Base-by-base conservation (phyloP, 768 basidiomycete genomes). In the Clitopilus passeckerianus region DNA sequence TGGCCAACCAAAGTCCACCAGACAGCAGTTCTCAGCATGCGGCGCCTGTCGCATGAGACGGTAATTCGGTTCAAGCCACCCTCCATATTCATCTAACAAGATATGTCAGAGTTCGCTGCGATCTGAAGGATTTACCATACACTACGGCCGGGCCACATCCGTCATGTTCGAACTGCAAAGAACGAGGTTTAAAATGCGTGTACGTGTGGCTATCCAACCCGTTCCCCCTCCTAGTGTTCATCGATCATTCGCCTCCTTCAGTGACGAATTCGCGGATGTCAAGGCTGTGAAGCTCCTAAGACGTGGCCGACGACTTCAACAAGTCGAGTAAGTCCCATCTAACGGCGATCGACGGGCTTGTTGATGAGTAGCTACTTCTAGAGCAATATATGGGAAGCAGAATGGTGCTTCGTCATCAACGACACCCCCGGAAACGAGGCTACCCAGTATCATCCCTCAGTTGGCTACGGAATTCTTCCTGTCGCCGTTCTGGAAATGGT, bases 151-250 rank as follows among this genome's bases (percentile, higher is more conserved):
- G 77, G 18, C 71, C 74, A 50, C 72, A 72, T 64, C 77, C 82
- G 1, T 80, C 85, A 8, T 97, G 95, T 72, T 90, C 92, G 7
- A 96, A 96, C 70, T 97, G 95, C 73, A 86, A 79, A 65, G 92
- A 95, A 71, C 88, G 95, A 46, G 87, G 86, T 22, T 82, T 94
- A 35, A 91, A 92, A 81, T 96, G 95, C 90, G 89, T 96, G 93
- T 94, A 78, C 65, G 93, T 84, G 16, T 14, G 22, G 43, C n/a
- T 43, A 41, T 59, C 60, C 41, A 52, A 20, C 37, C 6, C 54
- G 53, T 24, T 50, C n/a, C 35, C 58, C 20, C 41, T 61, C 44
- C n/a, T 34, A 27, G 53, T 24, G 41, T 44, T 57, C 58, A 55
- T 54, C 20, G 55, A 41, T 61, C 59, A 41, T n/a, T 37, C 53